These are phyloP conservation scores for Rugosomyces carneus DNA, from an alignment of 1,284 basidiomycete genomes.

Conservation along the genomic window DNA sequence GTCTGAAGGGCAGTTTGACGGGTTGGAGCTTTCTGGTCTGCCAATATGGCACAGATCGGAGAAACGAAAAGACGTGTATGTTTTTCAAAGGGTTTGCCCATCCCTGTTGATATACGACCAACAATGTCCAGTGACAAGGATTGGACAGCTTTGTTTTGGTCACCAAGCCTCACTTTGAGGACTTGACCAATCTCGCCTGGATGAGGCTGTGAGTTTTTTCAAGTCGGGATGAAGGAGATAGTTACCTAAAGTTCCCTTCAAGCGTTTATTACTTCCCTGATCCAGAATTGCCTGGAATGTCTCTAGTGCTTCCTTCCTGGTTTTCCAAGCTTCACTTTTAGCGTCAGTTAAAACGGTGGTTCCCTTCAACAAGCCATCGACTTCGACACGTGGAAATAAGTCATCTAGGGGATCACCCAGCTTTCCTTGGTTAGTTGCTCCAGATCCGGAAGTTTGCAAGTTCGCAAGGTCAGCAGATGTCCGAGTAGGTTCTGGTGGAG, in stretches of 20 bases:
- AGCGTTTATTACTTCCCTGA: slow-evolving; percentile 84
- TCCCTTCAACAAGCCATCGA: slow-evolving; percentile 84
- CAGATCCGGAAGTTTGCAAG: slow-evolving; percentile 37
- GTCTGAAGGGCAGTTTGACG: slow-evolving; percentile 76
- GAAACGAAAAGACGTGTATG: slow-evolving; percentile 73
- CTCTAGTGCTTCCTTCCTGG: slow-evolving; percentile 94
- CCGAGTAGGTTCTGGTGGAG: slow-evolving; percentile 77
- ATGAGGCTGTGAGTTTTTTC: neutral
- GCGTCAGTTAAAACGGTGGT: slow-evolving; percentile 78
- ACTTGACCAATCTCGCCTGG: slow-evolving; percentile 86
- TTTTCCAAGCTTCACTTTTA: slow-evolving; percentile 95
- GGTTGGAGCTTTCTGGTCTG: slow-evolving; percentile 91
- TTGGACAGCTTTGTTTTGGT: slow-evolving; percentile 95
- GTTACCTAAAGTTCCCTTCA: slow-evolving; percentile 88
- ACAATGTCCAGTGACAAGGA: slow-evolving; percentile 87
- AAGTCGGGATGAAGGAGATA: slow-evolving; percentile 12
- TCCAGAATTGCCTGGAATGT: slow-evolving; percentile 79
- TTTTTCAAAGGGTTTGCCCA: slow-evolving; percentile 95
- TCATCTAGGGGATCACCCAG: slow-evolving; percentile 80
- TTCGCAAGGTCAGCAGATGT: slow-evolving; percentile 68
- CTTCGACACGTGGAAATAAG: slow-evolving; percentile 90
- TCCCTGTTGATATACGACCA: slow-evolving; percentile 83
- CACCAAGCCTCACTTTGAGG: slow-evolving; percentile 83
- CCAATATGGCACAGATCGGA: slow-evolving; percentile 79
- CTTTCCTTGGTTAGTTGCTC: slow-evolving; percentile 33